Evolutionary conservation across 192 early-diverging fungal genomes (phyloP), one percentile per base, ranked within the genome.

Genomic region (Coemansia sp.): DNA sequence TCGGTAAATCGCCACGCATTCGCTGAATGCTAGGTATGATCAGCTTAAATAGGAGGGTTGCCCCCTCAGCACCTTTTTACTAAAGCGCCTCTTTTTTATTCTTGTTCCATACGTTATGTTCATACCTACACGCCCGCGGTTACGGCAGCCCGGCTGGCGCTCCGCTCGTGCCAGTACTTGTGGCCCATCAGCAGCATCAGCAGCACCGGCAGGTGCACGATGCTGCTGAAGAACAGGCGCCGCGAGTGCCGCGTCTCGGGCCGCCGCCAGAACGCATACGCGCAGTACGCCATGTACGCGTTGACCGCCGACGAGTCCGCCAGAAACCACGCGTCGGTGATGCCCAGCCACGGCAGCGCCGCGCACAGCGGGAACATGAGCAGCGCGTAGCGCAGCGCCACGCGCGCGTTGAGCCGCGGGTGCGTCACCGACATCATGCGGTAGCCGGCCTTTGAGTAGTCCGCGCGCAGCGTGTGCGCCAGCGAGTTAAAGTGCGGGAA

Each of bases 401-500:
- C 93, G 21, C 92, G 81, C 2, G 89, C 89, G 50, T 95, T 97
- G 14, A 98, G 79, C 14, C 82, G 79, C 8, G 96, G 96, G 50
- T 90, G 83, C 1, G 84, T 87, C 0, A 91, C 91, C 2, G 85
- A 82, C 87, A 91, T 93, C 96, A 98, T 98, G 2, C 86, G 80
- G 73, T 95, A 98, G 2, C 96, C 96, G 2, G 96, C 96, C 65
- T 95, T 96, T 8, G 90, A 87, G 71, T 98, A 98, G 64, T 98
- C 96, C 3, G 86, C 84, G 2, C 93, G 79, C 40, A 98, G 76
- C 45, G 91, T 93, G 87, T 92, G 94, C 12, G 86, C 81, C 20
- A 98, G 65, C 2, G 93, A 82, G 72, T 98, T 98, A 64, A 98
- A 98, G 63, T 98, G 96, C 23, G 96, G 96, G 69, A 98, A 98